Percentiles rank a stretch among this genome's conserved stretches.
Conservation (phyloP, 805 yeast species). For the Nakazawaea laoshanensis region DNA sequence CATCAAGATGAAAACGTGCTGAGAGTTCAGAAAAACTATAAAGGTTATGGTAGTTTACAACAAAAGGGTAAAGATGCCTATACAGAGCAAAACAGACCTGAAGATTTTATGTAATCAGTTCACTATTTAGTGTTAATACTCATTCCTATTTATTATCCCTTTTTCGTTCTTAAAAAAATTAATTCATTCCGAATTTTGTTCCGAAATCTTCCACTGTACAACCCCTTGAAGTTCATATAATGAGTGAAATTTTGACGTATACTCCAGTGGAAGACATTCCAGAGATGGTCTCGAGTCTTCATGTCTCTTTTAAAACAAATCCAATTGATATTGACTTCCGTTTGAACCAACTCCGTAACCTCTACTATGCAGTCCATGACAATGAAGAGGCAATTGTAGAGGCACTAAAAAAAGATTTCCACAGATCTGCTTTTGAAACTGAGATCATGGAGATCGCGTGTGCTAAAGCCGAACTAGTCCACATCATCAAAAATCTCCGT, state of each 20-base stretch:
- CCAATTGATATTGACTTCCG: conserved; percentile 50
- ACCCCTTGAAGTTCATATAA: too few relatives aligned
- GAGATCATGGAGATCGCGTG: conserved; percentile 46
- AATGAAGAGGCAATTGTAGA: conserved; percentile 42
- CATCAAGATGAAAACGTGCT: background rate
- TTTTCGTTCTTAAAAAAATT: too few relatives aligned
- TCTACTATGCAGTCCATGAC: conserved; percentile 58
- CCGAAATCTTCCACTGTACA: too few relatives aligned
- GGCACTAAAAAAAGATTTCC: conserved; percentile 61
- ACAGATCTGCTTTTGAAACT: conserved; percentile 58
- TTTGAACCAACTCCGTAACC: conserved; percentile 52
- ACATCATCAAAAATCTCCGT: conserved; percentile 50
- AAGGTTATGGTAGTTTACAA: conserved; percentile 31
- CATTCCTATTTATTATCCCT: too few relatives aligned
- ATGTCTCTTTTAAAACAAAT: too few relatives aligned
- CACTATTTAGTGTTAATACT: too few relatives aligned
- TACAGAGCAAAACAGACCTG: conserved; percentile 36
- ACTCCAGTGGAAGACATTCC: conserved; percentile 46
- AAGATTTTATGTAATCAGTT: conserved; percentile 36
- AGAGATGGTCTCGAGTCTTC: too few relatives aligned
- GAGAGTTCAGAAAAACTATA: conserved; percentile 19
- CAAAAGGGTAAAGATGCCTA: conserved; percentile 35
- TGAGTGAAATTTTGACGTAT: too few relatives aligned
- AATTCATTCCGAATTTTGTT: too few relatives aligned
- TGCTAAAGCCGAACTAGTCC: conserved; percentile 44